Evolutionary conservation across 1,139 yeast genomes (phyloP).

Genomic region (Saccharomyces uvarum): DNA sequence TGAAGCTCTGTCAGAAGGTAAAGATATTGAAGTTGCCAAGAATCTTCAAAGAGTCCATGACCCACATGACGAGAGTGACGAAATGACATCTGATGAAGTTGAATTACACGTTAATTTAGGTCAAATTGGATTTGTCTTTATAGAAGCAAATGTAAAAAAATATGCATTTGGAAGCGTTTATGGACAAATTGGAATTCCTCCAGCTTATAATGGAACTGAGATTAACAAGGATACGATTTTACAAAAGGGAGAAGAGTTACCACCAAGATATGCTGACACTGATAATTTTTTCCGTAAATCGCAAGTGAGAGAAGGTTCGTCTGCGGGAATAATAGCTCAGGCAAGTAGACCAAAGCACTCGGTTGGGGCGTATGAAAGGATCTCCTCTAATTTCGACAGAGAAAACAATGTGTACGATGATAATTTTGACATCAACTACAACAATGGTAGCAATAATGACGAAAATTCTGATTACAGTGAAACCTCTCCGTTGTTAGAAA

Average conservation of each 20-base stretch:
- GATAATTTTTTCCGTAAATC: slow-evolving; percentile 48
- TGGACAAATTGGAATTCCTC: slow-evolving; percentile 71
- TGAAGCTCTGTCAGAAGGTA: slow-evolving; percentile 19
- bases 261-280: slow-evolving; percentile 47
- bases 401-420: slow-evolving; percentile 12
- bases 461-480: slow-evolving; percentile 1
- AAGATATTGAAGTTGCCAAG: slow-evolving; percentile 19
- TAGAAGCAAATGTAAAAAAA: slow-evolving; percentile 83
- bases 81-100: slow-evolving; percentile 28
- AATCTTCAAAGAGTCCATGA: slow-evolving; percentile 22
- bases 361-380: slow-evolving; percentile 16
- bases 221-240: slow-evolving; percentile 50
- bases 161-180: slow-evolving; percentile 81
- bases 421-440: slow-evolving; percentile 1
- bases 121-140: slow-evolving; percentile 85
- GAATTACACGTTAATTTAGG: slow-evolving; percentile 79
- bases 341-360: background rate
- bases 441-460: slow-evolving; percentile 5
- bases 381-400: slow-evolving; percentile 20
- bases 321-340: slow-evolving; percentile 1
- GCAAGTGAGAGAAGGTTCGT: slow-evolving; percentile 11
- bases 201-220: slow-evolving; percentile 51
- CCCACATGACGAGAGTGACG: slow-evolving; percentile 12
- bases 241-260: slow-evolving; percentile 67
- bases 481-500: background rate